A percentile compares a stretch with the other conserved stretches of the same genome.
Evolutionary conservation across 805 yeast species (phyloP).

Genomic region (Zygotorulaspora florentina): DNA sequence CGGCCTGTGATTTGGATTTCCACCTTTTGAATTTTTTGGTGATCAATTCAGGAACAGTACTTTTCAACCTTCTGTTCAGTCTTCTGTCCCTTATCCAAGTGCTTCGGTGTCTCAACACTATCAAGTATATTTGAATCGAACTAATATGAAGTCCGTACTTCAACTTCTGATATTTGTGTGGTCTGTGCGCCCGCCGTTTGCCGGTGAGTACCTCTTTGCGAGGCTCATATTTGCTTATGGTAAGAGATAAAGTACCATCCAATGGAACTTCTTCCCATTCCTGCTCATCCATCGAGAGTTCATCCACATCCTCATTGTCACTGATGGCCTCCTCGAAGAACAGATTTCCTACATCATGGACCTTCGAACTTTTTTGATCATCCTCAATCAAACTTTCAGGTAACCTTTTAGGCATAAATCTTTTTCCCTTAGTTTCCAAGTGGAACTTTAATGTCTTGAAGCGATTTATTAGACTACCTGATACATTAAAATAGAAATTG

Average conservation of each 20-base stretch:
- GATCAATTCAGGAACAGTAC: slow-evolving; percentile 27
- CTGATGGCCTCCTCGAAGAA: background rate
- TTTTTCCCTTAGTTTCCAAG: background rate
- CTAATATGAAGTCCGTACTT: slow-evolving; percentile 20
- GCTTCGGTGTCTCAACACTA: slow-evolving; percentile 11
- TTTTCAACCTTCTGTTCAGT: slow-evolving; percentile 19
- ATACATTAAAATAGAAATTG: background rate
- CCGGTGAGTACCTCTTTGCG: background rate
- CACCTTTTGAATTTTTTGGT: slow-evolving; percentile 17
- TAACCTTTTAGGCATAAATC: slow-evolving; percentile 4
- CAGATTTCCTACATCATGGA: background rate
- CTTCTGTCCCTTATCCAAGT: slow-evolving; percentile 17
- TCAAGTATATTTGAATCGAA: slow-evolving; percentile 21
- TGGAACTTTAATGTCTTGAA: too few species aligned
- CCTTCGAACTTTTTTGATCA: background rate
- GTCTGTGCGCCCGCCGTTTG: slow-evolving; percentile 1
- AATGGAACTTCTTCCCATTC: slow-evolving; percentile 33
- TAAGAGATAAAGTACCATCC: slow-evolving; percentile 3
- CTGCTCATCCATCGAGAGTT: slow-evolving; percentile 10
- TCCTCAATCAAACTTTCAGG: background rate
- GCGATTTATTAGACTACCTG: too few species aligned
- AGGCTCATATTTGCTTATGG: background rate
- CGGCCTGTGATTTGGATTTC: background rate
- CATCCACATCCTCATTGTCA: slow-evolving; percentile 10
- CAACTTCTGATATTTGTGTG: slow-evolving; percentile 11